phyloP scores from a whole-genome alignment of 352 stramenopile genomes.

The Phytophthora colocasiae region DNA sequence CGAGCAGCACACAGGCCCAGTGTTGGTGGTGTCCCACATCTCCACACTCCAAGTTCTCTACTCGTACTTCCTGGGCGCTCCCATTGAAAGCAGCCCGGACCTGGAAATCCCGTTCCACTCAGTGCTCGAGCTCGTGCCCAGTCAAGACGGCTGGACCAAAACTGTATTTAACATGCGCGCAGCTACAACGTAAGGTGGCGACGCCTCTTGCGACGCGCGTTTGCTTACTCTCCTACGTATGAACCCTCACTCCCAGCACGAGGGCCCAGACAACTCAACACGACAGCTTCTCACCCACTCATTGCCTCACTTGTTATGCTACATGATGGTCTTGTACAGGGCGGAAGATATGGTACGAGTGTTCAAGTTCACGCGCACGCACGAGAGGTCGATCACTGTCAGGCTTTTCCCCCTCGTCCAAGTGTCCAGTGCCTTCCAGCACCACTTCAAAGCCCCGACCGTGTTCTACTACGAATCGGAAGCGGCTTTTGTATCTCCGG shows the following conservation, averaged over 20 bases:
- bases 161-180: constrained; percentile 87
- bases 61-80: constrained; percentile 85
- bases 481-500: constrained; percentile 66
- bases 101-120: constrained; percentile 89
- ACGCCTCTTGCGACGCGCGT: constrained; percentile 11
- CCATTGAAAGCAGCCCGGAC: constrained; percentile 78
- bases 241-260: constrained; percentile 18
- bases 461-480: constrained; percentile 68
- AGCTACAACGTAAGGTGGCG: constrained; percentile 15
- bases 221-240: constrained; percentile 32
- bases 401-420: constrained; percentile 55
- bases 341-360: constrained; percentile 66
- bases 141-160: constrained; percentile 83
- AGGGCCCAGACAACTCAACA: constrained; percentile 30
- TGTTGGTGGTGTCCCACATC: constrained; percentile 88
- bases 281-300: constrained; percentile 18
- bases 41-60: constrained; percentile 89
- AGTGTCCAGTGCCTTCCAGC: constrained; percentile 71
- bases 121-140: constrained; percentile 83
- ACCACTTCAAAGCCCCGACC: constrained; percentile 76
- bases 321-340: constrained; percentile 18
- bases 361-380: constrained; percentile 44
- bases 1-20: constrained; percentile 85
- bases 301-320: constrained; percentile 30
- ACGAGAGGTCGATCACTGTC: constrained; percentile 64